These are phyloP conservation scores for Botrytis byssoidea DNA, from an alignment of 2,329 filamentous ascomycete genomes.

Conservation along the genomic window DNA sequence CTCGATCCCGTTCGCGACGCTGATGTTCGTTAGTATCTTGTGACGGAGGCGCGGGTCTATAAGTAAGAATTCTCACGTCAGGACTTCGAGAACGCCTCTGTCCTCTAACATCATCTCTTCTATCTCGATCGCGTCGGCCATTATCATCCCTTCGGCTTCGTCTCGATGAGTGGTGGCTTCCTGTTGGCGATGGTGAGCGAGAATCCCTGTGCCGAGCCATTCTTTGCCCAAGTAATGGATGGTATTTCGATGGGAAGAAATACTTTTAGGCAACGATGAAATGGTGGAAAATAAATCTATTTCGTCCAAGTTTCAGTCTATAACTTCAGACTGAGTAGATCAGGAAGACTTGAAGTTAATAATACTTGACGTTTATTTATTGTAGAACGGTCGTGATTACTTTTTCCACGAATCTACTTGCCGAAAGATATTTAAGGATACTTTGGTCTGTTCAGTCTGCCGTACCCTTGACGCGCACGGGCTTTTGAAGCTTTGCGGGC, in stretches of 20 bases:
- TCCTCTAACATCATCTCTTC: conserved; percentile 50
- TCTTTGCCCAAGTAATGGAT: conserved; percentile 42
- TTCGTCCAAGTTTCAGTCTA: neutral
- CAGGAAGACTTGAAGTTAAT: neutral
- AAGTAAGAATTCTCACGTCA: conserved; percentile 52
- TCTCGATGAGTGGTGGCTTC: conserved; percentile 72
- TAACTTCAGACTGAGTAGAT: neutral
- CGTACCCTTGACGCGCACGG: neutral
- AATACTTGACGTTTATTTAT: neutral
- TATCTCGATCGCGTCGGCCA: conserved; percentile 50
- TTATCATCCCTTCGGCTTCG: conserved; percentile 51
- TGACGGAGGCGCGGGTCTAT: conserved; percentile 21
- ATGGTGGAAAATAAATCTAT: conserved; percentile 3
- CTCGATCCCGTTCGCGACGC: conserved; percentile 60
- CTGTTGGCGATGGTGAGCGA: conserved; percentile 92
- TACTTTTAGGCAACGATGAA: conserved; percentile 41
- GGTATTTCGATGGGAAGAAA: conserved; percentile 42
- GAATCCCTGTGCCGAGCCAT: conserved; percentile 61
- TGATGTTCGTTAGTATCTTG: conserved; percentile 41
- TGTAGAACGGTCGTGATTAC: neutral
- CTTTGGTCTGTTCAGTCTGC: neutral
- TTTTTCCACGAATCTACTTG: neutral
- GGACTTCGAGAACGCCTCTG: conserved; percentile 59
- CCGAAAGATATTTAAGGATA: neutral
- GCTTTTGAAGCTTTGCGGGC: neutral